Base-by-base conservation (phyloP, 2,329 filamentous ascomycete species). In the Xylariaceae sp. region DNA sequence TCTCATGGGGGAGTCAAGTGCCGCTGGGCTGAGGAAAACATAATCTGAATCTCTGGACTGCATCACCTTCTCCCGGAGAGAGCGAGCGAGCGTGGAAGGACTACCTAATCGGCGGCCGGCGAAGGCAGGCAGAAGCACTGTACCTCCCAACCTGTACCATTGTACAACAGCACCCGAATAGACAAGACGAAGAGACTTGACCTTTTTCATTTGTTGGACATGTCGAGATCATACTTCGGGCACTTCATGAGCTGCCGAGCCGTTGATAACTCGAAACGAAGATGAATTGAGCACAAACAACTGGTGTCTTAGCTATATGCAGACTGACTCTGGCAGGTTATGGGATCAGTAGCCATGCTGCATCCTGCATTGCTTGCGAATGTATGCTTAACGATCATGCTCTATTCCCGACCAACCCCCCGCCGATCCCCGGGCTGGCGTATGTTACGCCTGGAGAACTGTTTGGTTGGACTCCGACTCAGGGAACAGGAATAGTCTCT, bases 131-230 rank as follows among this genome's bases (percentile, higher is more conserved):
- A n/a, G n/a, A n/a, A n/a, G n/a, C n/a, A n/a, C n/a, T n/a, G n/a
- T n/a, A n/a, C n/a, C n/a, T n/a, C 30, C 24, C 15, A 30, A 15
- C 32, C 27, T 39, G 43, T 37, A 37, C 36, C 31, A 32, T 14
- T 45, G 38, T 45, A 45, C 38, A 45, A 45, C 32, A 43, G 23
- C 29, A 43, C n/a, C 24, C 33, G 34, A 38, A 39, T 43, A 45
- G 43, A 43, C 12, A 26, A 39, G 33, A 40, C 33, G n/a, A n/a
- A n/a, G n/a, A n/a, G n/a, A n/a, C n/a, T n/a, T n/a, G n/a, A 33
- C 28, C 21, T 15, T 21, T 21, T 22, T 31, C 32, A 36, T 28
- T 21, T 21, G 29, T 35, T 32, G 21, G 28, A 35, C 15, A 21
- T 31, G 25, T 37, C 32, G n/a, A 22, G 15, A 29, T 17, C 17